phyloP scores from a whole-genome alignment of 1,284 basidiomycete genomes.

The Lentinula novae-zelandiae region DNA sequence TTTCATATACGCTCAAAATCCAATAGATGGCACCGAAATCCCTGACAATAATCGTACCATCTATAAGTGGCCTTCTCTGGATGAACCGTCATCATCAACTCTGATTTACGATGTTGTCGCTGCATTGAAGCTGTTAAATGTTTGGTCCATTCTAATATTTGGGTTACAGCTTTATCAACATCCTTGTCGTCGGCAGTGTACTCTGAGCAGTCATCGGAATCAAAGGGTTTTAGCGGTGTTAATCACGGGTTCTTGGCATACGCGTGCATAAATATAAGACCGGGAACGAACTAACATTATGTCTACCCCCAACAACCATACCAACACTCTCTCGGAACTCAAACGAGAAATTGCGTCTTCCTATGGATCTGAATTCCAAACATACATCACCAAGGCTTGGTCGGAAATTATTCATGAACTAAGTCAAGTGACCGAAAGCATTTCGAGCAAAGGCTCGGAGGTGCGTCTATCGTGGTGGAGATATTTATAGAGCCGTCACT shows the following conservation, averaged over 20 bases:
- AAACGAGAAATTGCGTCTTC: slow-evolving; percentile 52
- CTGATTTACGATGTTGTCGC: background rate
- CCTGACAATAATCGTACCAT: background rate
- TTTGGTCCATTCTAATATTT: no score
- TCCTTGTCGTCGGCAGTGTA: background rate
- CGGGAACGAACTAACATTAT: background rate
- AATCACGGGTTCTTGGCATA: background rate
- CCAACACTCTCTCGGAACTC: slow-evolving; percentile 5
- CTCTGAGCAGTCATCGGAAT: background rate
- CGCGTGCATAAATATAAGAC: background rate
- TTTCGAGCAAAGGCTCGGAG: slow-evolving; percentile 43
- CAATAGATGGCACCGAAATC: background rate
- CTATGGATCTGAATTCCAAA: slow-evolving; percentile 46
- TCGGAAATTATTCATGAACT: slow-evolving; percentile 51
- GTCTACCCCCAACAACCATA: slow-evolving; percentile 2
- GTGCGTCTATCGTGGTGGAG: slow-evolving; percentile 30
- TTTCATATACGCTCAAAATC: no score
- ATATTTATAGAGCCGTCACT: background rate
- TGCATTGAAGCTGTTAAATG: no score
- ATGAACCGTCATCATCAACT: background rate
- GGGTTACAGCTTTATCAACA: background rate
- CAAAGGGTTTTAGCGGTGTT: background rate
- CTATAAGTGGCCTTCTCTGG: background rate
- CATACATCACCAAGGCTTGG: slow-evolving; percentile 51
- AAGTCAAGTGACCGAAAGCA: slow-evolving; percentile 37